phyloP scores from a whole-genome alignment of 176 grass and related monocot species.

The Puya raimondii region DNA sequence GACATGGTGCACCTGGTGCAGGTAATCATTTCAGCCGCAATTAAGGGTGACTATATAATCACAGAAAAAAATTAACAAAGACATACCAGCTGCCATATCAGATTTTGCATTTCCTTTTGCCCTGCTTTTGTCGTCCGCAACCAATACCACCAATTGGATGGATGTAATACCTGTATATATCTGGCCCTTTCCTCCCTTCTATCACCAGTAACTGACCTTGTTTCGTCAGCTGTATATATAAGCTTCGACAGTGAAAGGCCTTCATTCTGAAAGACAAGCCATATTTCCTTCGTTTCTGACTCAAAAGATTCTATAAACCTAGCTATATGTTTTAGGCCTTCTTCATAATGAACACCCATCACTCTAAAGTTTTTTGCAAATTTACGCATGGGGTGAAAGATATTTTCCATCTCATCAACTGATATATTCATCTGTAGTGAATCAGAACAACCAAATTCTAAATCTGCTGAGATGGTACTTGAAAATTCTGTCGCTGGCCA shows the following conservation, averaged over 20 bases:
- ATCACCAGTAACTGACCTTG: conserved; percentile 53
- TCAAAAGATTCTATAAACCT: conserved; percentile 97
- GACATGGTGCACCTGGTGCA: too few species aligned
- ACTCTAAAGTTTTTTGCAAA: neutral
- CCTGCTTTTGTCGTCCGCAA: conserved; percentile 77
- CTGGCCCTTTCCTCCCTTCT: conserved; percentile 53
- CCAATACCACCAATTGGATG: conserved; percentile 95
- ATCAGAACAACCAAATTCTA: conserved; percentile 20
- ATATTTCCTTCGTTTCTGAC: conserved; percentile 90
- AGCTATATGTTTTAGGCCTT: conserved; percentile 78
- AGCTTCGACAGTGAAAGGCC: conserved; percentile 77
- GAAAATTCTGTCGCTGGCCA: conserved; percentile 29
- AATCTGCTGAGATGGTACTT: conserved; percentile 21
- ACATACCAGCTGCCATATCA: conserved; percentile 90
- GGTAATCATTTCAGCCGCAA: too few species aligned
- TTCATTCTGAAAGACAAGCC: conserved; percentile 91
- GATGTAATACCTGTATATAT: conserved; percentile 61
- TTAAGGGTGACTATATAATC: conserved; percentile 1
- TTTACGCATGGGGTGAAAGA: conserved; percentile 4
- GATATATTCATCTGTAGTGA: conserved; percentile 32
- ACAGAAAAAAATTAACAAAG: conserved; percentile 18
- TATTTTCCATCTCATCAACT: conserved; percentile 13
- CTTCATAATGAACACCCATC: conserved; percentile 11
- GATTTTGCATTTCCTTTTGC: conserved; percentile 76
- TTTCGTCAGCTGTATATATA: conserved; percentile 83